Percentiles rank a stretch among this genome's conserved stretches.
phyloP scores from a whole-genome alignment of 2,329 filamentous ascomycete species.

The Aspergillus ochraceus region DNA sequence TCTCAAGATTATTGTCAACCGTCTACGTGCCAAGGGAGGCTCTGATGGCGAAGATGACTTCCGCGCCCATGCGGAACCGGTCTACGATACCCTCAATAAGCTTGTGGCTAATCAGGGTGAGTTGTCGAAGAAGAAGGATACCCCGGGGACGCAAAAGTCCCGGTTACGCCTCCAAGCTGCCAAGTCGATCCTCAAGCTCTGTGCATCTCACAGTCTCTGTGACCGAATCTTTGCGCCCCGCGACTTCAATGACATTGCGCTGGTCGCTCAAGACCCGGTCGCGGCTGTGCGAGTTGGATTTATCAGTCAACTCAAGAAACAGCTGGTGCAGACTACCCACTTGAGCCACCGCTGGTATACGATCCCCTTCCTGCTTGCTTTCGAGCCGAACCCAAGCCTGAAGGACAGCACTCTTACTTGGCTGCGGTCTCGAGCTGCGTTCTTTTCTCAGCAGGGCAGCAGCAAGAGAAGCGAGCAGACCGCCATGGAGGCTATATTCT shows the following conservation, averaged over 20 bases:
- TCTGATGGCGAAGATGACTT: conserved; percentile 45
- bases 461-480: conserved; percentile 52
- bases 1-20: conserved; percentile 82
- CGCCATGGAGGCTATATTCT: conserved; percentile 77
- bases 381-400: conserved; percentile 76
- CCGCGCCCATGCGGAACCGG: conserved; percentile 58
- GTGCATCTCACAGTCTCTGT: conserved; percentile 67
- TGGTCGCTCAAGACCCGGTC: conserved; percentile 76
- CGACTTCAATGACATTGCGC: conserved; percentile 79
- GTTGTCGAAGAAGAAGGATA: conserved; percentile 71
- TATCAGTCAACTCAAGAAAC: conserved; percentile 80
- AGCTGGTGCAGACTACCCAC: conserved; percentile 55
- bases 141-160: conserved; percentile 74
- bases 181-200: conserved; percentile 80
- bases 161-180: conserved; percentile 81
- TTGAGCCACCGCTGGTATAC: conserved; percentile 85
- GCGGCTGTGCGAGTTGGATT: conserved; percentile 75
- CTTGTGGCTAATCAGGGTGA: conserved; percentile 77
- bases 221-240: conserved; percentile 71
- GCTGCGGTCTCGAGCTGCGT: conserved; percentile 76
- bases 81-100: conserved; percentile 77
- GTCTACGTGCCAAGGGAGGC: conserved; percentile 67
- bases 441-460: conserved; percentile 54
- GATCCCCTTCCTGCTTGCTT: conserved; percentile 85
- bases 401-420: conserved; percentile 79